Percentiles rank a stretch among this genome's conserved stretches.
phyloP scores from a whole-genome alignment of 2,329 filamentous ascomycete species.

The Claviceps fusiformis region DNA sequence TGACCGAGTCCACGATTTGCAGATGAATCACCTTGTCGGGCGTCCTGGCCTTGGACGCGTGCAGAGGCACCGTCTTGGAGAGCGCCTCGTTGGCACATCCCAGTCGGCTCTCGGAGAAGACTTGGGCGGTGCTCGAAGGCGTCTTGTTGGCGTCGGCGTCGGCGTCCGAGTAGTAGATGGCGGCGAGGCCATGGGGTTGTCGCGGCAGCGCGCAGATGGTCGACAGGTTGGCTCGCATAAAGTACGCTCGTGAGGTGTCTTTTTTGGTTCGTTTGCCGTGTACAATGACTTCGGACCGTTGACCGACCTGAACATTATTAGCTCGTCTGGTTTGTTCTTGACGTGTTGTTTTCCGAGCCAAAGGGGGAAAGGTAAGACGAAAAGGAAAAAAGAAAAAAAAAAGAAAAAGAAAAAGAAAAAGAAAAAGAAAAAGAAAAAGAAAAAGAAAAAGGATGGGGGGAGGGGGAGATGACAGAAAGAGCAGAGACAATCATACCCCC shows the following conservation, averaged over 20 bases:
- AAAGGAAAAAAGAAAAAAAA: no score
- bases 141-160: neutral
- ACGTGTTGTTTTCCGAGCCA: no score
- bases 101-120: neutral
- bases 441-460: no score
- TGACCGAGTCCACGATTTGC: neutral
- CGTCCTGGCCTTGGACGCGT: neutral
- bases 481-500: no score
- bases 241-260: neutral
- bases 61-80: neutral
- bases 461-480: no score
- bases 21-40: neutral
- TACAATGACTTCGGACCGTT: conserved; percentile 33
- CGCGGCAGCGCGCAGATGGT: neutral
- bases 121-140: neutral
- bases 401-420: no score
- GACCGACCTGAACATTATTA: conserved; percentile 17
- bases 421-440: no score
- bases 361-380: no score
- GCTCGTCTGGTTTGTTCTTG: no score
- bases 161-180: neutral
- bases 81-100: neutral
- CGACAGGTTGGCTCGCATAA: neutral
- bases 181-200: neutral
- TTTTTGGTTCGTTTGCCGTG: conserved; percentile 17